Conservation (phyloP, 306 rosid genomes). For the Quillaja saponaria region DNA sequence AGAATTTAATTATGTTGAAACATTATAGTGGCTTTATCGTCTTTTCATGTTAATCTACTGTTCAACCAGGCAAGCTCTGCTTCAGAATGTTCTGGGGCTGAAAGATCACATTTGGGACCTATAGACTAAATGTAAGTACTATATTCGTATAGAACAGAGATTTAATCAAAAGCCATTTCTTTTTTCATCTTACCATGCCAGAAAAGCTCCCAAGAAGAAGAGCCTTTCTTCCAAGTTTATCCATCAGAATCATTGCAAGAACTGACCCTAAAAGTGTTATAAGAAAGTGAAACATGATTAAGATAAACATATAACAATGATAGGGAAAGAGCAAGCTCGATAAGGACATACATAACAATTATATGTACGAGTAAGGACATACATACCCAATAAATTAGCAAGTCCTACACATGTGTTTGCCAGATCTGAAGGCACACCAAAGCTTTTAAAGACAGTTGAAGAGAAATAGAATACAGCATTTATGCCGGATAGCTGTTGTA, state of each 20-base stretch:
- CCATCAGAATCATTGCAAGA: constrained; percentile 77
- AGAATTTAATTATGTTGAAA: too few relatives aligned
- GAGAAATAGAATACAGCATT: constrained; percentile 89
- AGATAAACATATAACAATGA: constrained; percentile 27
- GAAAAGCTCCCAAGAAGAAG: constrained; percentile 81
- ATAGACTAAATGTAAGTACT: neutral
- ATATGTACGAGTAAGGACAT: constrained; percentile 21
- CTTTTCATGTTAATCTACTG: neutral
- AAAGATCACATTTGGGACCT: constrained; percentile 2
- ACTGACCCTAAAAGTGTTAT: constrained; percentile 59
- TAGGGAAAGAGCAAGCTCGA: constrained; percentile 10
- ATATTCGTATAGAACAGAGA: constrained; percentile 7
- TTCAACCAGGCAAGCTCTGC: neutral
- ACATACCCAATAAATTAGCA: constrained; percentile 65
- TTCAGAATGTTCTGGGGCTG: neutral
- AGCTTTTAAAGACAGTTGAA: constrained; percentile 72
- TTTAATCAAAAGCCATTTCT: constrained; percentile 25
- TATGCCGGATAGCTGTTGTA: constrained; percentile 92
- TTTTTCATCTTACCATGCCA: constrained; percentile 67
- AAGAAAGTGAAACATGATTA: constrained; percentile 24
- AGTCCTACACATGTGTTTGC: constrained; percentile 72
- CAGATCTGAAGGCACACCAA: constrained; percentile 65
- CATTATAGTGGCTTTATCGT: neutral
- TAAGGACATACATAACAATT: constrained; percentile 36
- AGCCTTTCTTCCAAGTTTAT: constrained; percentile 81